These are phyloP conservation scores for Biscogniauxia marginata DNA, from an alignment of 2,329 filamentous ascomycete species.

Conservation along the genomic window DNA sequence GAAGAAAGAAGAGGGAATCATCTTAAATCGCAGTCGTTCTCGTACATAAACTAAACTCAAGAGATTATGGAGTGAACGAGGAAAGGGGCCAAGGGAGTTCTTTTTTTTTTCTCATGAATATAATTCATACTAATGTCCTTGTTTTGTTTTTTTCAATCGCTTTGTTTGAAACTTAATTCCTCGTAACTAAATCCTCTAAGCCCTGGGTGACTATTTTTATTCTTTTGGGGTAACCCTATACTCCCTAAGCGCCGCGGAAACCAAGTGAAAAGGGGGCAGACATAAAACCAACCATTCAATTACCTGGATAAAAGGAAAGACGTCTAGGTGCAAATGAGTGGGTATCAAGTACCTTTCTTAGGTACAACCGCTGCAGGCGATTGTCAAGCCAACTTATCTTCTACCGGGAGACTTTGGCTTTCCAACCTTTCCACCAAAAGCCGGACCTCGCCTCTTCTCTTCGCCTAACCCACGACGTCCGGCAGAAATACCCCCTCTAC, in stretches of 20 bases:
- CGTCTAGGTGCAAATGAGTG: neutral
- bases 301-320: neutral
- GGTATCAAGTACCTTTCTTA: slow-evolving; percentile 18
- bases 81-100: no score
- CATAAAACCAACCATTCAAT: slow-evolving; percentile 6
- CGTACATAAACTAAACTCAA: no score
- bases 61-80: no score
- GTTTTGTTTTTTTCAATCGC: no score
- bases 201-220: neutral
- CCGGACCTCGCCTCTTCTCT: slow-evolving; percentile 45
- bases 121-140: no score
- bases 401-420: slow-evolving; percentile 38
- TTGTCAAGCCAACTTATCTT: slow-evolving; percentile 17
- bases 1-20: no score
- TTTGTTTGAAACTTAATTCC: no score
- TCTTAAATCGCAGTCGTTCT: no score
- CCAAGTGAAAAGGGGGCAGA: neutral
- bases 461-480: slow-evolving; percentile 52
- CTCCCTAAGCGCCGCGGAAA: neutral
- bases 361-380: neutral
- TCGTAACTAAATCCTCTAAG: neutral
- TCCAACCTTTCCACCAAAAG: slow-evolving; percentile 38
- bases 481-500: slow-evolving; percentile 39
- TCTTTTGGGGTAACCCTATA: neutral
- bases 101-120: no score